These are phyloP conservation scores for Trypanosoma brucei DNA, from an alignment of 208 protist species.

Conservation along the genomic window DNA sequence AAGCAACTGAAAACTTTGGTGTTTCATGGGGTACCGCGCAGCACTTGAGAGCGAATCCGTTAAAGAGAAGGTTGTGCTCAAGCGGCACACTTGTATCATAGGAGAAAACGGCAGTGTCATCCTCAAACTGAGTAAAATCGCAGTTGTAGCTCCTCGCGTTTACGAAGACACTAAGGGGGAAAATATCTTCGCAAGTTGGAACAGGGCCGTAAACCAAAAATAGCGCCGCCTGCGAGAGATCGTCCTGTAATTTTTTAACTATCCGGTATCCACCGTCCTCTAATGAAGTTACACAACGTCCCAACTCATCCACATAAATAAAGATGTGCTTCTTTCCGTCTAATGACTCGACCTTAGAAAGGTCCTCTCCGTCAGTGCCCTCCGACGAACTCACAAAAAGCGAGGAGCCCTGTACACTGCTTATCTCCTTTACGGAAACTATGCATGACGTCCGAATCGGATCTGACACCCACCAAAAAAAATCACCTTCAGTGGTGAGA, in stretches of 20 bases:
- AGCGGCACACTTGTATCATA: no score
- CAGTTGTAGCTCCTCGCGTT: not conserved
- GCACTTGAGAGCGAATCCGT: conserved; percentile 3
- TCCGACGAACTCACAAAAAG: conserved; percentile 3
- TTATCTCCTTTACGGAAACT: conserved; percentile 30
- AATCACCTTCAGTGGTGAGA: not conserved
- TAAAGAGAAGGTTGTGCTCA: not conserved
- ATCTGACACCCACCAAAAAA: conserved; percentile 40
- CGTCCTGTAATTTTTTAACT: conserved; percentile 7
- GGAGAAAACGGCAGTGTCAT: no score
- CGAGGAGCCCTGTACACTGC: not conserved
- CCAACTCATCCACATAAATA: conserved; percentile 4
- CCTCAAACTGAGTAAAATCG: no score
- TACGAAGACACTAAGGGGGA: conserved; percentile 13
- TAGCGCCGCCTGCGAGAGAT: conserved; percentile 6
- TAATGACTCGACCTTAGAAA: not conserved
- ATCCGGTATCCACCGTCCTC: not conserved
- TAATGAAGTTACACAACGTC: conserved; percentile 9
- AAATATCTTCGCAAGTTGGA: not conserved
- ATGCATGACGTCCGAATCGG: conserved; percentile 33
- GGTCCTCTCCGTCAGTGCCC: not conserved
- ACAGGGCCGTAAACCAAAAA: conserved; percentile 16
- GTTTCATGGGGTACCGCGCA: not conserved
- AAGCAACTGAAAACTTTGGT: not conserved
- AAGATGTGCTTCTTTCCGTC: conserved; percentile 8